Conservation (phyloP, 495 filamentous ascomycete genomes). For the Penicillium chermesinum region DNA sequence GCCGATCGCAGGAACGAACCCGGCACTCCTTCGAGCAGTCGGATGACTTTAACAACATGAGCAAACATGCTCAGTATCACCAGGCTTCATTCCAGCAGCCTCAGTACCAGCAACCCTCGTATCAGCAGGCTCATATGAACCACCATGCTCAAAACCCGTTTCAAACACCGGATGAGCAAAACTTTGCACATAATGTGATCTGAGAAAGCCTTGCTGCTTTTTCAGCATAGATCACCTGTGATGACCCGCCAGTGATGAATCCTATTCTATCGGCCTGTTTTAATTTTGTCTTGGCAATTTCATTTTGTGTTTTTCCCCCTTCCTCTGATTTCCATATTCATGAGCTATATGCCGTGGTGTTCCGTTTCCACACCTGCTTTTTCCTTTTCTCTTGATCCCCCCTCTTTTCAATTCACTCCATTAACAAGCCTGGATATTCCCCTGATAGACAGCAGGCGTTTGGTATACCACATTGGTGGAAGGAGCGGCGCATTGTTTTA, state of each 20-base stretch:
- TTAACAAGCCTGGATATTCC: slow-evolving; percentile 35
- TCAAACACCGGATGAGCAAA: slow-evolving; percentile 31
- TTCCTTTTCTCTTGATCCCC: slow-evolving; percentile 11
- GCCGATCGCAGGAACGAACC: slow-evolving; percentile 75
- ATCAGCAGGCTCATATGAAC: slow-evolving; percentile 23
- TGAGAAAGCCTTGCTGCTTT: slow-evolving; percentile 17
- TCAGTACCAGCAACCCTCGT: background rate
- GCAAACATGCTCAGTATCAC: background rate
- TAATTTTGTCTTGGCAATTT: slow-evolving; percentile 20
- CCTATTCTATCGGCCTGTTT: slow-evolving; percentile 7
- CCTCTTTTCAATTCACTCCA: slow-evolving; percentile 7
- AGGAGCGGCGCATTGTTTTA: slow-evolving; percentile 29
- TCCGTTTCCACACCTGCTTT: slow-evolving; percentile 3
- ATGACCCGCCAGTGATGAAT: slow-evolving; percentile 33
- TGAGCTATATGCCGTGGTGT: slow-evolving; percentile 30
- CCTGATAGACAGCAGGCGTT: slow-evolving; percentile 46
- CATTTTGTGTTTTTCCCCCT: slow-evolving; percentile 12
- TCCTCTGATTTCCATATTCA: slow-evolving; percentile 22
- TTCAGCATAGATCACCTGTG: slow-evolving; percentile 28
- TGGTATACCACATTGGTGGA: slow-evolving; percentile 32
- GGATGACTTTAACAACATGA: slow-evolving; percentile 67
- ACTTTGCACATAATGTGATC: slow-evolving; percentile 27
- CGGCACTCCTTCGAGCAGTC: slow-evolving; percentile 69
- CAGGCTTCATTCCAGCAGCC: background rate
- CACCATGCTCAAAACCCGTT: slow-evolving; percentile 31